Evolutionary conservation across 2,329 filamentous ascomycete genomes (phyloP), one percentile per base, ranked within the genome.

Genomic region (Ceratocystis harringtonii): DNA sequence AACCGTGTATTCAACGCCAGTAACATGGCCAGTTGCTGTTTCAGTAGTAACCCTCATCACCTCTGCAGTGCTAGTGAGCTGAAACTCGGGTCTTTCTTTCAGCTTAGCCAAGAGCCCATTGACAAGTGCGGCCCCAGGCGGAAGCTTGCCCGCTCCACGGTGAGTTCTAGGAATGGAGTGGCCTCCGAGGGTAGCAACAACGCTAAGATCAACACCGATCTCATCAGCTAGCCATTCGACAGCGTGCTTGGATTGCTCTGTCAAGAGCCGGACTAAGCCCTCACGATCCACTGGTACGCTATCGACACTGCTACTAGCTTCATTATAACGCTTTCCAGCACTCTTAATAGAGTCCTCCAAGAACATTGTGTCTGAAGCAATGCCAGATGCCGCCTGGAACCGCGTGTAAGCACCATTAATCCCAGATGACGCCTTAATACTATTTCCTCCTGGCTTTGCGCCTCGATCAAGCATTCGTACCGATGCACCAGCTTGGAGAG

Each of bases 371-470:
- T 65, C 66, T 1, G 73, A 71, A 55, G 72, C 69, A 55, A 75
- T 70, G n/a, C 74, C 70, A 50, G 70, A 64, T 2, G 70, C 73
- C 10, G 72, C 72, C 70, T 87, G 84, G 68, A 81, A 85, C 2
- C 75, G 76, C 0, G 84, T 86, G 0, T 78, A 78, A 0, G 82
- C 82, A 5, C 82, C 84, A 69, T 85, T 86, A 72, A 87, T 87
- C 0, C 84, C 84, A 0, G 83, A 86, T 0, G 84, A 86, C 0
- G 84, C 84, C 73, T 87, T 87, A 73, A 87, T 85, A 70, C 79
- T 83, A 70, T 87, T 86, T 1, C 84, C 83, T 44, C 84, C 84
- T 0, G 84, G 81, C 70, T 84, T 84, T 2, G 78, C 70, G 0
- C 79, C 78, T 22, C 83, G 80, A 66, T 88, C 84, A 12, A 87